Percentiles rank a stretch among this genome's conserved stretches.
Evolutionary conservation across 2,329 filamentous ascomycete genomes (phyloP).

Genomic region (Sclerotinia subarctica): DNA sequence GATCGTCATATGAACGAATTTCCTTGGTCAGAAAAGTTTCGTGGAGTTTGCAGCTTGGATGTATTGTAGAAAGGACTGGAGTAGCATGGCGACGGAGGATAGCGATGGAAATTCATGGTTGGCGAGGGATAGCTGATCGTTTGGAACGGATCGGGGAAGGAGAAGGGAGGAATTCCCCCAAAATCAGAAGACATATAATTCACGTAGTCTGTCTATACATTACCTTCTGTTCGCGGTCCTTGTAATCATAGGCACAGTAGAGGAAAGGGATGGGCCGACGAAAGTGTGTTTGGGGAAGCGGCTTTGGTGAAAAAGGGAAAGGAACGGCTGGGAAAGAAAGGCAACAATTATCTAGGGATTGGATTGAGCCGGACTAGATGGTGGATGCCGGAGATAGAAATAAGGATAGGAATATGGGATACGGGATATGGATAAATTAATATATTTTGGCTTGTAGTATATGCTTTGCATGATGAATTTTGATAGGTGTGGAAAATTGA

Average conservation of each 20-base stretch:
- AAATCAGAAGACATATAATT: slow-evolving; percentile 9
- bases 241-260: slow-evolving; percentile 9
- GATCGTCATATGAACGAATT: slow-evolving; percentile 20
- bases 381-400: not conserved
- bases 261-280: not conserved
- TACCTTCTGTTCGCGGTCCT: slow-evolving; percentile 12
- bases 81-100: slow-evolving; percentile 16
- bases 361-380: not conserved
- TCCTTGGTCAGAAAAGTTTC: slow-evolving; percentile 21
- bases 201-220: slow-evolving; percentile 21
- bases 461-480: not conserved
- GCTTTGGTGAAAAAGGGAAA: not conserved
- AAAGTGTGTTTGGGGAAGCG: not conserved
- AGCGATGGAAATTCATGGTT: slow-evolving; percentile 3
- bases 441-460: not conserved
- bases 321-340: not conserved
- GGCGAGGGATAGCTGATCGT: not conserved
- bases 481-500: not conserved
- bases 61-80: slow-evolving; percentile 21
- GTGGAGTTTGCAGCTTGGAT: slow-evolving; percentile 19
- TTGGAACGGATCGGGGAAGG: not conserved
- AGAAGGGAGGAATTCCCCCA: not conserved
- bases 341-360: not conserved
- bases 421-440: slow-evolving; percentile 12
- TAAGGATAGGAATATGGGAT: not conserved